Evolutionary conservation across 306 rosid species (phyloP).

Genomic region (Cucurbita maxima): DNA sequence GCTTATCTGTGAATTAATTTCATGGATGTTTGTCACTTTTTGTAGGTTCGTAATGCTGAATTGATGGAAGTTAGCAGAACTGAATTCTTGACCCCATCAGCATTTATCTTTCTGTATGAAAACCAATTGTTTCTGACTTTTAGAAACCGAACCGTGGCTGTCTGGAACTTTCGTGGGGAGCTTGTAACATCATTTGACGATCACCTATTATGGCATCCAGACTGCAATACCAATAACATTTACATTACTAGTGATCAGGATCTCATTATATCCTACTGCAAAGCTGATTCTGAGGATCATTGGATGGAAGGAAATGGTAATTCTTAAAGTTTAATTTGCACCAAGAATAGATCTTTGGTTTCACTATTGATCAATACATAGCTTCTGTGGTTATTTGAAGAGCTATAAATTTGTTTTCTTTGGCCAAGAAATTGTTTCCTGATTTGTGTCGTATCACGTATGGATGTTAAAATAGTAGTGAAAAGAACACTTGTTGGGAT

Average conservation of each 20-base stretch:
- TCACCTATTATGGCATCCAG: constrained; percentile 92
- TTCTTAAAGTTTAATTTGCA: background rate
- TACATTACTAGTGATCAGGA: constrained; percentile 93
- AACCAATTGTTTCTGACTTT: constrained; percentile 83
- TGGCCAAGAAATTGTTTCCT: background rate
- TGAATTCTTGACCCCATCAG: constrained; percentile 88
- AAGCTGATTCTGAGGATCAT: constrained; percentile 69
- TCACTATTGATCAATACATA: background rate
- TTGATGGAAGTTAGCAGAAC: constrained; percentile 57
- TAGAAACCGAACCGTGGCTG: constrained; percentile 72
- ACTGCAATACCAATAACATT: constrained; percentile 86
- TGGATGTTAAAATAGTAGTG: background rate
- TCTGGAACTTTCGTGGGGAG: constrained; percentile 93
- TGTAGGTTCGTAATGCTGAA: constrained; percentile 66
- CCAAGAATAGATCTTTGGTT: background rate
- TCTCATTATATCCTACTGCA: constrained; percentile 87
- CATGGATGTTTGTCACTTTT: background rate
- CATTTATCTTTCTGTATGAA: constrained; percentile 79
- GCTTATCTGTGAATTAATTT: background rate
- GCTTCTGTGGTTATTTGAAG: background rate
- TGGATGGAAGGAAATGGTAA: constrained; percentile 78
- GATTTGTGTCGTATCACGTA: background rate
- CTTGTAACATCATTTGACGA: constrained; percentile 91
- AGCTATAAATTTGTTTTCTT: background rate
- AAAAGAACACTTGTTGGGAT: background rate